phyloP scores from a whole-genome alignment of 495 filamentous ascomycete genomes.

The Arthonia radiata region DNA sequence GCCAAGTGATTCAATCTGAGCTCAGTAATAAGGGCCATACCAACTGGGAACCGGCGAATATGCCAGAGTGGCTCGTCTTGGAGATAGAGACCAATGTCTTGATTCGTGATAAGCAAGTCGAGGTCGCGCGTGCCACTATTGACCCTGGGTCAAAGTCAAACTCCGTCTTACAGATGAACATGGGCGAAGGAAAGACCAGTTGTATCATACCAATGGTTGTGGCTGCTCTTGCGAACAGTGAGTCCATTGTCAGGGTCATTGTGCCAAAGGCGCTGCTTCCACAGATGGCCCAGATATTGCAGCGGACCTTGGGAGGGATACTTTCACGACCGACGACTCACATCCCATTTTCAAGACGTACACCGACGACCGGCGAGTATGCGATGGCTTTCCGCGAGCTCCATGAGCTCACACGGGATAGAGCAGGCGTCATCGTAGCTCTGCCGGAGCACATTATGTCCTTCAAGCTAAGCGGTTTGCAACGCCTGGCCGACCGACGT shows the following conservation, averaged over 20 bases:
- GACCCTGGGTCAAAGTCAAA: constrained; percentile 19
- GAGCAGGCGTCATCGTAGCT: constrained; percentile 20
- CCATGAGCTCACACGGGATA: constrained; percentile 5
- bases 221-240: constrained; percentile 19
- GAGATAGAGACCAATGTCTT: constrained; percentile 31
- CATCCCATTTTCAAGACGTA: constrained; percentile 26
- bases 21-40: constrained; percentile 16
- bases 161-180: constrained; percentile 28
- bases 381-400: constrained; percentile 15
- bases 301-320: constrained; percentile 22
- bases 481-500: constrained; percentile 18
- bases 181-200: constrained; percentile 28
- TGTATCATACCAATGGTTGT: constrained; percentile 30
- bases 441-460: constrained; percentile 27
- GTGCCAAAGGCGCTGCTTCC: constrained; percentile 25
- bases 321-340: constrained; percentile 20
- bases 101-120: constrained; percentile 24
- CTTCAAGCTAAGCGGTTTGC: constrained; percentile 23
- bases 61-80: constrained; percentile 29
- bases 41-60: constrained; percentile 23
- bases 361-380: constrained; percentile 9
- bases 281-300: constrained; percentile 25
- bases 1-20: constrained; percentile 6
- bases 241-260: constrained; percentile 20
- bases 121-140: constrained; percentile 27